Percentiles rank a stretch among this genome's conserved stretches.
Conservation (phyloP, 2,329 filamentous ascomycete species). For the Fusarium stilboides region DNA sequence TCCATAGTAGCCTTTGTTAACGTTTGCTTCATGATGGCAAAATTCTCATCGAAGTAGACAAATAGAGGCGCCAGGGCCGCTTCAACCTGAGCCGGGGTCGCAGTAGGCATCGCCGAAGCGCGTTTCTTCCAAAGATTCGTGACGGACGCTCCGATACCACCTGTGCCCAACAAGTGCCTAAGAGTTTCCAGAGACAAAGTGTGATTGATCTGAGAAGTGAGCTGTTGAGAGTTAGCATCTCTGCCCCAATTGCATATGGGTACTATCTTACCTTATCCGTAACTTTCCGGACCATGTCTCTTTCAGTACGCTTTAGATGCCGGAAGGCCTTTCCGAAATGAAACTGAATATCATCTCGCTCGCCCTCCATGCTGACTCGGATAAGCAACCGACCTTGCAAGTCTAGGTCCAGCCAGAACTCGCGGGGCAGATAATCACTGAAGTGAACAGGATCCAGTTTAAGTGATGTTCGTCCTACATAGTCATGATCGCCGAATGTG, state of each 20-base stretch:
- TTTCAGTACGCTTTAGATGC: conserved; percentile 92
- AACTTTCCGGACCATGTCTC: conserved; percentile 98
- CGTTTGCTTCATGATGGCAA: conserved; percentile 98
- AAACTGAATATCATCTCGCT: conserved; percentile 98
- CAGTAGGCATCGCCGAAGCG: conserved; percentile 67
- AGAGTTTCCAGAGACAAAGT: conserved; percentile 89
- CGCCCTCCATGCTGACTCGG: conserved; percentile 97
- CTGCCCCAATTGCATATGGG: not conserved
- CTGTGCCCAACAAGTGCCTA: conserved; percentile 78
- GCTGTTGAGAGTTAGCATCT: conserved; percentile 62
- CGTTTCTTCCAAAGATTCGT: conserved; percentile 78
- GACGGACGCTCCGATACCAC: conserved; percentile 79
- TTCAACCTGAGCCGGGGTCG: conserved; percentile 81
- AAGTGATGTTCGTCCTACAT: conserved; percentile 94
- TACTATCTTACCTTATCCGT: conserved; percentile 85
- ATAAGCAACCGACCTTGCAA: conserved; percentile 92
- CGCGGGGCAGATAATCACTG: conserved; percentile 92
- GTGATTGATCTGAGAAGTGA: conserved; percentile 92
- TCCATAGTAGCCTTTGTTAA: conserved; percentile 97
- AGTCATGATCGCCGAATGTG: conserved; percentile 96
- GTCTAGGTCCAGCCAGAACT: conserved; percentile 98
- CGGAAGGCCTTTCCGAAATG: conserved; percentile 98
- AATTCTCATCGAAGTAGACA: conserved; percentile 97
- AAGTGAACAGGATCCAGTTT: conserved; percentile 99
- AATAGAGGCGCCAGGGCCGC: conserved; percentile 88